Percentiles rank a stretch among this genome's conserved stretches.
phyloP scores from a whole-genome alignment of 257 asterid species.

The Vinca minor region DNA sequence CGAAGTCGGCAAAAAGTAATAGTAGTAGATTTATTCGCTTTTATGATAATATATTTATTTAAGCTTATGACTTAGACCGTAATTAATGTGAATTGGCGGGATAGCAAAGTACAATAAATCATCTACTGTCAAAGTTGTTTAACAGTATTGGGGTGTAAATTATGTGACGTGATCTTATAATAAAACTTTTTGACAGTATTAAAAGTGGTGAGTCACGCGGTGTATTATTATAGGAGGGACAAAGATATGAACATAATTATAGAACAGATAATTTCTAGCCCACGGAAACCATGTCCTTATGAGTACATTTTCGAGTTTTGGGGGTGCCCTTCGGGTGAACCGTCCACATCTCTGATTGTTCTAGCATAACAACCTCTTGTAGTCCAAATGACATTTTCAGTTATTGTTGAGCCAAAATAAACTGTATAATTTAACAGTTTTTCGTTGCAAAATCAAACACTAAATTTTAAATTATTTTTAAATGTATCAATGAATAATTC shows the following conservation, averaged over 20 bases:
- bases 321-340: slow-evolving; percentile 22
- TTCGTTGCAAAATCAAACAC: too few species aligned
- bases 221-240: too few species aligned
- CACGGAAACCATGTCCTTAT: background rate
- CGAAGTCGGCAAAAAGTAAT: background rate
- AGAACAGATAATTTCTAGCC: background rate
- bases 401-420: background rate
- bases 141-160: too few species aligned
- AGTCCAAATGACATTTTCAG: background rate
- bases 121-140: too few species aligned
- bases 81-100: slow-evolving; percentile 1
- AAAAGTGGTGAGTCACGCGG: too few species aligned
- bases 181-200: too few species aligned
- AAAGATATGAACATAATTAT: too few species aligned
- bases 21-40: background rate
- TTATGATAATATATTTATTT: background rate
- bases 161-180: too few species aligned
- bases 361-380: background rate
- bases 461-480: too few species aligned
- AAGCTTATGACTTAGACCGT: slow-evolving; percentile 5
- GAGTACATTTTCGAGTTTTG: background rate
- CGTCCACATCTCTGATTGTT: slow-evolving; percentile 27
- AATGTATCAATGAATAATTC: too few species aligned
- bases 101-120: too few species aligned
- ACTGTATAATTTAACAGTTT: too few species aligned